A percentile compares a stretch with the other conserved stretches of the same genome.
These are phyloP conservation scores for Tricholoma saponaceum DNA, from an alignment of 768 basidiomycete species.

Conservation along the genomic window DNA sequence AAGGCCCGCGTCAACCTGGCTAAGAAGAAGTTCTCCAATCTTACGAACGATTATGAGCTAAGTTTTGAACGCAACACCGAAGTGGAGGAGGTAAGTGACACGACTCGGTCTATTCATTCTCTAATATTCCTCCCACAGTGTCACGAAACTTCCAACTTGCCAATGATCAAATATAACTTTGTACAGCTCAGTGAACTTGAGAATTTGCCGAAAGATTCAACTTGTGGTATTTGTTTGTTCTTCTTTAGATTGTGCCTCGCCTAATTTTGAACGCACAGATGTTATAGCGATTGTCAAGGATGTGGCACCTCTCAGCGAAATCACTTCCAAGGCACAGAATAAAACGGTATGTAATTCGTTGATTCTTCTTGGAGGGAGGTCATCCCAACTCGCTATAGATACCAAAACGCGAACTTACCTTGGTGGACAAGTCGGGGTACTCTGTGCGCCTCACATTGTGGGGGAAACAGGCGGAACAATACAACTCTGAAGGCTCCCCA, in stretches of 20 bases:
- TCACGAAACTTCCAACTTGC: slow-evolving; percentile 69
- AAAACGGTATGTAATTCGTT: slow-evolving; percentile 45
- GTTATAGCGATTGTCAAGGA: slow-evolving; percentile 87
- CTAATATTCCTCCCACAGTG: slow-evolving; percentile 50
- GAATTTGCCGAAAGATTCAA: slow-evolving; percentile 69
- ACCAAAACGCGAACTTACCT: slow-evolving; percentile 81
- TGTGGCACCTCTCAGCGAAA: slow-evolving; percentile 58
- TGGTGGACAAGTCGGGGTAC: slow-evolving; percentile 81
- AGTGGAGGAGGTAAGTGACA: slow-evolving; percentile 66
- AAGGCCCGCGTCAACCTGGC: slow-evolving; percentile 91
- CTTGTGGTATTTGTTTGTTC: slow-evolving; percentile 61
- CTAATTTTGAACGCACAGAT: slow-evolving; percentile 44
- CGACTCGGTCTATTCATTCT: background rate
- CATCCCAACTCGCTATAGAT: slow-evolving; percentile 41
- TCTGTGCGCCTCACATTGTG: slow-evolving; percentile 86
- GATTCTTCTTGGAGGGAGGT: slow-evolving; percentile 1
- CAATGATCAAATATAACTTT: slow-evolving; percentile 84
- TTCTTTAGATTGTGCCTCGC: background rate
- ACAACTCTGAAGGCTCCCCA: slow-evolving; percentile 50
- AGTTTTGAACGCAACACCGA: slow-evolving; percentile 80
- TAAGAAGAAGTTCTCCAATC: slow-evolving; percentile 92
- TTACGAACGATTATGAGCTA: slow-evolving; percentile 92
- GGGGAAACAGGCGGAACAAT: slow-evolving; percentile 93
- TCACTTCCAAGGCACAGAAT: slow-evolving; percentile 72
- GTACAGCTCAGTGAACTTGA: slow-evolving; percentile 59